A percentile compares a stretch with the other conserved stretches of the same genome.
phyloP scores from a whole-genome alignment of 1,139 yeast genomes.

The Ashbya aceris region DNA sequence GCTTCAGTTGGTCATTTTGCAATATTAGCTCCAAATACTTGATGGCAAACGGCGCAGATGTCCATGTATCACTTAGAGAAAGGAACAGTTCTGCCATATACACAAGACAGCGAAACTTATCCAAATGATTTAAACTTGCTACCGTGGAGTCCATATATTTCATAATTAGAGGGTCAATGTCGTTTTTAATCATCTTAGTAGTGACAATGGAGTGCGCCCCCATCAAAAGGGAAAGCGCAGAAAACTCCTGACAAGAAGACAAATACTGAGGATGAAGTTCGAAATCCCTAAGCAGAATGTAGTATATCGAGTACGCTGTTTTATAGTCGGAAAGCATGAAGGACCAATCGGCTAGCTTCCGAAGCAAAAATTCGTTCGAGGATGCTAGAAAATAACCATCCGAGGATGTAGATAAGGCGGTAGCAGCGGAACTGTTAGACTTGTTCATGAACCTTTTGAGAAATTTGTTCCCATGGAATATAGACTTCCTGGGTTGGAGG shows the following conservation, averaged over 20 bases:
- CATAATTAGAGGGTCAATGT: slow-evolving; percentile 45
- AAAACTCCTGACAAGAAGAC: slow-evolving; percentile 84
- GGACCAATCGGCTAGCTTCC: slow-evolving; percentile 89
- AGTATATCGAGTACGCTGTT: slow-evolving; percentile 78
- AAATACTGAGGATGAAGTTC: slow-evolving; percentile 40
- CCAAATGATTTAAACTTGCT: neutral
- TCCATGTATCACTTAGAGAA: slow-evolving; percentile 34
- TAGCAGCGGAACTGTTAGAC: slow-evolving; percentile 19
- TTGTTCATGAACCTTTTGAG: slow-evolving; percentile 28
- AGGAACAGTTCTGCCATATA: slow-evolving; percentile 32
- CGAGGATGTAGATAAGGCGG: slow-evolving; percentile 38
- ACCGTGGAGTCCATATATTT: slow-evolving; percentile 16
- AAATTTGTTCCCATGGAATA: slow-evolving; percentile 26
- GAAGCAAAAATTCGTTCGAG: slow-evolving; percentile 63
- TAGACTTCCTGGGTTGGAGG: slow-evolving; percentile 57
- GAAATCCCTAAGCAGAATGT: slow-evolving; percentile 70
- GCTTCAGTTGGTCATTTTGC: slow-evolving; percentile 21
- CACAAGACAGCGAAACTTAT: slow-evolving; percentile 33
- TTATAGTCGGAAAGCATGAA: slow-evolving; percentile 82
- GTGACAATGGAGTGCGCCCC: slow-evolving; percentile 58
- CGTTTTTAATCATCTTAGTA: slow-evolving; percentile 51
- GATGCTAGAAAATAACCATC: slow-evolving; percentile 44
- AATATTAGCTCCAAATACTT: slow-evolving; percentile 33
- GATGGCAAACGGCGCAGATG: slow-evolving; percentile 34
- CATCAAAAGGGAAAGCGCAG: slow-evolving; percentile 63